phyloP scores from a whole-genome alignment of 1,284 basidiomycete genomes.

The Cystobasidiaceae sp. region DNA sequence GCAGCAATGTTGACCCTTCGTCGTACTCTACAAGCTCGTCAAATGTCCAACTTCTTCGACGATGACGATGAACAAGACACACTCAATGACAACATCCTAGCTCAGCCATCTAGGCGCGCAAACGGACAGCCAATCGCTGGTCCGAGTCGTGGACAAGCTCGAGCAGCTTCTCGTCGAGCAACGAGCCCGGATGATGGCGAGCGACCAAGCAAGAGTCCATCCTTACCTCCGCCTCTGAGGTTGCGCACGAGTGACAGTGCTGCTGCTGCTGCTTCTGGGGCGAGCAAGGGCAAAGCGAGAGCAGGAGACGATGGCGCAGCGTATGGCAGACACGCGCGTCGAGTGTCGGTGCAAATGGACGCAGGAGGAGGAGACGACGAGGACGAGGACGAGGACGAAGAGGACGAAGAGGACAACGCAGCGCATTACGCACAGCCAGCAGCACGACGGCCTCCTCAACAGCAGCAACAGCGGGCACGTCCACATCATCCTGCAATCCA shows the following conservation, averaged over 20 bases:
- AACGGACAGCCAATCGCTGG: not conserved
- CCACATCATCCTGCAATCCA: not conserved
- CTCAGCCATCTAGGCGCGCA: not conserved
- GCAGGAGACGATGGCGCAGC: conserved; percentile 5
- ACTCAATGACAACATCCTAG: not conserved
- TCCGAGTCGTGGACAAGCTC: not conserved
- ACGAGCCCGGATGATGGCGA: not conserved
- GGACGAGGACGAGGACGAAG: too few relatives aligned
- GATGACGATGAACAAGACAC: not conserved
- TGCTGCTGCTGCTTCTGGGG: not conserved
- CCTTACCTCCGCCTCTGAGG: not conserved
- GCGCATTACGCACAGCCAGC: too few relatives aligned
- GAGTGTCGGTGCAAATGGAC: too few relatives aligned
- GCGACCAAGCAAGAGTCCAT: not conserved
- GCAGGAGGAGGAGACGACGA: too few relatives aligned
- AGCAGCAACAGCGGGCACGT: not conserved
- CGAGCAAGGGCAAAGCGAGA: not conserved
- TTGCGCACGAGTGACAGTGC: not conserved
- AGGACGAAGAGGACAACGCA: too few relatives aligned
- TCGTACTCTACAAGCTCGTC: too few relatives aligned
- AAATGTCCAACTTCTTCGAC: conserved; percentile 24
- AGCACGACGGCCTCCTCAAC: too few relatives aligned
- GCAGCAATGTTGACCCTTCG: too few relatives aligned
- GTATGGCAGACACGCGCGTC: too few relatives aligned
- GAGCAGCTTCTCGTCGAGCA: too few relatives aligned